Percentiles rank a stretch among this genome's conserved stretches.
These are phyloP conservation scores for Saccharomyces mikatae DNA, from an alignment of 805 yeast species.

Conservation along the genomic window DNA sequence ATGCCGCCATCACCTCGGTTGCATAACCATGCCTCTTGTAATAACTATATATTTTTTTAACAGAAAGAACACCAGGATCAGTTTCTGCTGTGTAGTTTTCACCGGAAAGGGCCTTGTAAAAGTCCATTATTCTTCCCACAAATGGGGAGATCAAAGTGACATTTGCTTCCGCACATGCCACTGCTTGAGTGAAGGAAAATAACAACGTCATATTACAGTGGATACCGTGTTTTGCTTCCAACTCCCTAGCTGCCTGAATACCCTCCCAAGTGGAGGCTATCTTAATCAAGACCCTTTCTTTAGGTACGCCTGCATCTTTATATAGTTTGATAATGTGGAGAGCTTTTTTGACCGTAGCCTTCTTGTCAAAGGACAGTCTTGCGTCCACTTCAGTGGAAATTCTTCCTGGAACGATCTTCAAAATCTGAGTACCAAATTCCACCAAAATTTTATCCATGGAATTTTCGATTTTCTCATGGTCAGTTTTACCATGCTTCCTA, in stretches of 20 bases:
- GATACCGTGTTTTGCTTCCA: slow-evolving; percentile 82
- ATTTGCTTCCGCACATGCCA: slow-evolving; percentile 96
- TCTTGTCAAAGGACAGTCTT: slow-evolving; percentile 90
- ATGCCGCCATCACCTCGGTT: slow-evolving; percentile 99
- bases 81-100: slow-evolving; percentile 64
- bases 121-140: slow-evolving; percentile 97
- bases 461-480: slow-evolving; percentile 55
- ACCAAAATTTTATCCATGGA: slow-evolving; percentile 91
- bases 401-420: slow-evolving; percentile 95
- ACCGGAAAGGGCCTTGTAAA: slow-evolving; percentile 94
- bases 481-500: slow-evolving; percentile 47
- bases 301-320: slow-evolving; percentile 73
- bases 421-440: slow-evolving; percentile 91
- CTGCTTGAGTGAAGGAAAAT: slow-evolving; percentile 95
- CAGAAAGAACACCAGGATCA: slow-evolving; percentile 96
- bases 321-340: slow-evolving; percentile 81
- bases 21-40: slow-evolving; percentile 95
- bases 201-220: slow-evolving; percentile 93
- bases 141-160: slow-evolving; percentile 96
- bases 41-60: slow-evolving; percentile 85
- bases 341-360: slow-evolving; percentile 91
- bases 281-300: slow-evolving; percentile 90
- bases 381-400: slow-evolving; percentile 99
- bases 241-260: slow-evolving; percentile 94
- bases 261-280: slow-evolving; percentile 99